phyloP scores from a whole-genome alignment of 2,329 filamentous ascomycete species.

The Venturiaceae sp. region DNA sequence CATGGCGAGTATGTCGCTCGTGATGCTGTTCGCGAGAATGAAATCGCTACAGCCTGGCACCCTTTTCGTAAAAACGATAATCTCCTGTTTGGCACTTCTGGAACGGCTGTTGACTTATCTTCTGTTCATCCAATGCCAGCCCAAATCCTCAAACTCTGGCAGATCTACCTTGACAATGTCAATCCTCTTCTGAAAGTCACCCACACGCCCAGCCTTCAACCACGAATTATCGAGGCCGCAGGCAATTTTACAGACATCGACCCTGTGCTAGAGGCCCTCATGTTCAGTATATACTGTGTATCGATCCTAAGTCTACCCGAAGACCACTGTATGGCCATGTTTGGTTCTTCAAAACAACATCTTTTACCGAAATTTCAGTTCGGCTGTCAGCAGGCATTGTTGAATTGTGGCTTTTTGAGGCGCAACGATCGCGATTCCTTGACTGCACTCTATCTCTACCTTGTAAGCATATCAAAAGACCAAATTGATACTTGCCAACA shows the following conservation, averaged over 20 bases:
- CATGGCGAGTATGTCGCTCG: conserved; percentile 25
- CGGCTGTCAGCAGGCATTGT: conserved; percentile 36
- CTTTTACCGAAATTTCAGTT: conserved; percentile 33
- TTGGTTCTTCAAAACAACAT: conserved; percentile 27
- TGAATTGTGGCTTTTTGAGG: conserved; percentile 32
- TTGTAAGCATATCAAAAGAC: conserved; percentile 29
- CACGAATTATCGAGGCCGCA: conserved; percentile 53
- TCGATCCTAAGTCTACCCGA: conserved; percentile 46
- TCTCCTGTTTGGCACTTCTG: conserved; percentile 42
- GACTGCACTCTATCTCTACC: conserved; percentile 43
- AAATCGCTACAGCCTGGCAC: conserved; percentile 30
- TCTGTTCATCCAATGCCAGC: conserved; percentile 51
- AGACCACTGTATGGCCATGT: conserved; percentile 39
- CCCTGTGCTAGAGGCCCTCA: conserved; percentile 49
- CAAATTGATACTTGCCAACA: conserved; percentile 17
- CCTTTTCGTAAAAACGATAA: conserved; percentile 26
- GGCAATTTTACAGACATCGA: conserved; percentile 45
- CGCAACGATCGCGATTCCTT: conserved; percentile 34
- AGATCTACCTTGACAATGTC: conserved; percentile 7
- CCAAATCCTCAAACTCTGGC: conserved; percentile 52
- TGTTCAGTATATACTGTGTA: conserved; percentile 58
- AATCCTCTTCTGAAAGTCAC: conserved; percentile 8
- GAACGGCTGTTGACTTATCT: conserved; percentile 32
- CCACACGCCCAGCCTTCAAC: conserved; percentile 37
- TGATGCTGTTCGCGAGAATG: conserved; percentile 32